Base-by-base conservation (phyloP, 768 basidiomycete species). In the Tylopilus vinaceipallidus region DNA sequence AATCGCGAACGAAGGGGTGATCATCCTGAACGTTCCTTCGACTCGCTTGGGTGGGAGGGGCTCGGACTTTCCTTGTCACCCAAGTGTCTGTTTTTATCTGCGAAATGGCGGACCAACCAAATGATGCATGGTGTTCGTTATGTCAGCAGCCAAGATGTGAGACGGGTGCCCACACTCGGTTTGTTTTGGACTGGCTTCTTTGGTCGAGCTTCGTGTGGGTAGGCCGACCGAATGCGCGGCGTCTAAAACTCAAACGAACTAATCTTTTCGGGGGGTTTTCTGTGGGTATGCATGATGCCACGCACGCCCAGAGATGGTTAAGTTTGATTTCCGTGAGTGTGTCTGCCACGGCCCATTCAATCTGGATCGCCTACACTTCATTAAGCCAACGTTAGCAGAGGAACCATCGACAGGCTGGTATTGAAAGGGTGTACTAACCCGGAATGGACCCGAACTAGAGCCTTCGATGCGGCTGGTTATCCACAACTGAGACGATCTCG, bases 71-170 rank as follows among this genome's bases (percentile, higher is more conserved):
- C 14, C 26, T 6, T 11, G 16, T 24, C 3, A 16, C 7, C 13
- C 3, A 16, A 20, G 36, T 8, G 7, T 17, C 35, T 17, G 22
- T n/a, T 49, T 49, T 55, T 54, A 54, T 55, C 26, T 39, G 49
- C 26, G 19, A 12, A 26, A 26, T 16, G 13, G 13, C 5, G 20
- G 20, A 35, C 9, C 39, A 16, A 40, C 11, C 19, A 6, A 42
- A 29, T 29, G 41, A 27, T 29, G 41, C 27, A 16, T 24, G 12
- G n/a, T 40, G 26, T 19, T 2, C 6, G 37, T 42, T 32, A 47
- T 17, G 38, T 47, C 46, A 47, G 19, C 38, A 20, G 6, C 34
- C 23, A 14, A 20, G 17, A 38, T 39, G 14, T 11, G 5, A 13
- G 26, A 42, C 11, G 8, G 27, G 20, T 12, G 29, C 19, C 45